Evolutionary conservation across 73 alveolate genomes (phyloP).

Genomic region (Paramecium sonneborni): DNA sequence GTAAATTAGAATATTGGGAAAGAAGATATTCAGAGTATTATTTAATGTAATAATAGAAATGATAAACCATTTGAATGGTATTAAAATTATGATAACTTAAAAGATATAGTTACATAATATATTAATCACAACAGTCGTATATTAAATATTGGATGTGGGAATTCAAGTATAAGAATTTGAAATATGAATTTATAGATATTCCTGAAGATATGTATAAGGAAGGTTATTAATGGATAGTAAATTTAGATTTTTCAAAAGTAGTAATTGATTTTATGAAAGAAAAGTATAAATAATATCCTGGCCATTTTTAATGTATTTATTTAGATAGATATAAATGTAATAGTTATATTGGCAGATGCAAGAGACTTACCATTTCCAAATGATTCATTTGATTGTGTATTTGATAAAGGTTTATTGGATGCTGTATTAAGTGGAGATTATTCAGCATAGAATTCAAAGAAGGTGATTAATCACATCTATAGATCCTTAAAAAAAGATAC

Average conservation of each 20-base stretch:
- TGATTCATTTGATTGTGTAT: constrained; percentile 61
- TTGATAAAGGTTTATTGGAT: constrained; percentile 64
- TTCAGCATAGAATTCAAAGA: constrained; percentile 57
- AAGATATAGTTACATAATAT: constrained; percentile 71
- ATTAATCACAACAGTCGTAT: constrained; percentile 55
- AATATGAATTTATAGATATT: background rate
- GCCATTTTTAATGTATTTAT: constrained; percentile 34
- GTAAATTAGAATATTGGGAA: constrained; percentile 68
- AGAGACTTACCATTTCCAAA: constrained; percentile 49
- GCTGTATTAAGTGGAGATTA: constrained; percentile 68
- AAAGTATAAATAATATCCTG: constrained; percentile 50
- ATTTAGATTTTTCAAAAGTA: constrained; percentile 56
- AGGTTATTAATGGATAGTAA: constrained; percentile 55
- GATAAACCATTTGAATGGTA: constrained; percentile 74
- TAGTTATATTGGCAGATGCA: background rate
- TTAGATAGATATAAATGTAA: background rate
- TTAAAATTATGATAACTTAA: constrained; percentile 65
- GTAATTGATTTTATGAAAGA: constrained; percentile 29
- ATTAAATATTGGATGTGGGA: constrained; percentile 65
- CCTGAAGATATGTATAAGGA: constrained; percentile 64
- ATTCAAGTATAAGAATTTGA: constrained; percentile 29
- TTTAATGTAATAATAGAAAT: constrained; percentile 47
- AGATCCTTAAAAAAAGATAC: constrained; percentile 25
- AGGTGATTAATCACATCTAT: constrained; percentile 34
- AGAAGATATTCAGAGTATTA: constrained; percentile 64